phyloP scores from a whole-genome alignment of 768 basidiomycete species.

The Lactifluus volemus region DNA sequence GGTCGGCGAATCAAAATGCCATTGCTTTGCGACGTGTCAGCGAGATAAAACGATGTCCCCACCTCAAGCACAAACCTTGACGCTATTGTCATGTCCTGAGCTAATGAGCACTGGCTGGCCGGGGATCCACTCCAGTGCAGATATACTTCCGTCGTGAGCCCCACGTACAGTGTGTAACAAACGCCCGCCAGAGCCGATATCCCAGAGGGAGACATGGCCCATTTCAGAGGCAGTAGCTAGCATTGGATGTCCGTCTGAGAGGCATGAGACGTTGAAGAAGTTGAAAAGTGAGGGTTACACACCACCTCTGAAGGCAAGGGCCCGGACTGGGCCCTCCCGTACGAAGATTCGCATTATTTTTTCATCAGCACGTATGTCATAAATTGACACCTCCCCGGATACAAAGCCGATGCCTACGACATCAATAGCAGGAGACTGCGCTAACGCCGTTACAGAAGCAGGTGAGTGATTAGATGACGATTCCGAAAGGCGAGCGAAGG shows the following conservation, averaged over 20 bases:
- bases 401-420: constrained; percentile 90
- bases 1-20: constrained; percentile 91
- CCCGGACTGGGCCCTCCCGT: constrained; percentile 73
- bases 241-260: constrained; percentile 74
- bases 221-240: constrained; percentile 80
- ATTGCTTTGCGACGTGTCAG: constrained; percentile 60
- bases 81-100: constrained; percentile 88
- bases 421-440: constrained; percentile 93
- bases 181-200: constrained; percentile 73
- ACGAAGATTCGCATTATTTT: constrained; percentile 82
- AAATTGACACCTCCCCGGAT: constrained; percentile 80
- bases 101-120: constrained; percentile 88
- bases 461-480: constrained; percentile 26
- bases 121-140: constrained; percentile 82
- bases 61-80: constrained; percentile 54
- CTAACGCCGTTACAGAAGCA: constrained; percentile 62
- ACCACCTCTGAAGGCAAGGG: constrained; percentile 85
- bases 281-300: constrained; percentile 10
- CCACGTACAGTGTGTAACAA: constrained; percentile 79
- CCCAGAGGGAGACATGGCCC: constrained; percentile 91
- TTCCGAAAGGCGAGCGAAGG: constrained; percentile 43
- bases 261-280: neutral
- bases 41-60: neutral
- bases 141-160: constrained; percentile 83
- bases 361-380: constrained; percentile 88